These are phyloP conservation scores for Chaetomiaceae sp. DNA, from an alignment of 2,329 filamentous ascomycete genomes.

Conservation along the genomic window DNA sequence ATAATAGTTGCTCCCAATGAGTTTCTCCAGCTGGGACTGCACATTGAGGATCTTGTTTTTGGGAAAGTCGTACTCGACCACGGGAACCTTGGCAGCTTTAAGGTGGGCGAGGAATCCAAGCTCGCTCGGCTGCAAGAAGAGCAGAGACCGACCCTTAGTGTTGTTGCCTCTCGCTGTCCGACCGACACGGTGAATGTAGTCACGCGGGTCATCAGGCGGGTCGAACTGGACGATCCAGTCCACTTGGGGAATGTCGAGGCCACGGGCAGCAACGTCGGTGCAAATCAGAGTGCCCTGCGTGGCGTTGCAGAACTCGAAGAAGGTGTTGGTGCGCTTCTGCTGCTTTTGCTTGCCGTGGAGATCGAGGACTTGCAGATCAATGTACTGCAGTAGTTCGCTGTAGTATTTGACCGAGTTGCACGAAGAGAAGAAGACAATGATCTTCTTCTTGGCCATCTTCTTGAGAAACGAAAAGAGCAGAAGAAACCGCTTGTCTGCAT, in stretches of 20 bases:
- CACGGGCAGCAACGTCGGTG: slow-evolving; percentile 92
- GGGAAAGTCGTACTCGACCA: slow-evolving; percentile 95
- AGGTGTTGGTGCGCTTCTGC: slow-evolving; percentile 97
- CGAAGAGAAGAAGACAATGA: slow-evolving; percentile 93
- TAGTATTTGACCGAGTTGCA: slow-evolving; percentile 96
- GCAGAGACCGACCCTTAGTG: slow-evolving; percentile 78
- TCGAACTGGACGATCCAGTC: slow-evolving; percentile 98
- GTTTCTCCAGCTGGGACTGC: slow-evolving; percentile 85
- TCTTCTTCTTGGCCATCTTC: slow-evolving; percentile 89
- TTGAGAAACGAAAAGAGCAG: slow-evolving; percentile 93
- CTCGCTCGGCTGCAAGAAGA: slow-evolving; percentile 91
- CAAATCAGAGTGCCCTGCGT: slow-evolving; percentile 85
- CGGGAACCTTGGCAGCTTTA: slow-evolving; percentile 84
- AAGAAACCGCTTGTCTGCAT: slow-evolving; percentile 88
- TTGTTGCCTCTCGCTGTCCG: slow-evolving; percentile 84
- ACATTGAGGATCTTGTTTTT: slow-evolving; percentile 87
- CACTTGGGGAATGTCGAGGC: slow-evolving; percentile 88
- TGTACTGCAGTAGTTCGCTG: slow-evolving; percentile 93
- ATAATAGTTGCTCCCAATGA: slow-evolving; percentile 95
- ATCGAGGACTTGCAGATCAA: slow-evolving; percentile 67
- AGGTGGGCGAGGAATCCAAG: slow-evolving; percentile 89
- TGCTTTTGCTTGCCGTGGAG: slow-evolving; percentile 97
- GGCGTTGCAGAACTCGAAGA: slow-evolving; percentile 84
- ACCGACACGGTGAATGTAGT: slow-evolving; percentile 94
- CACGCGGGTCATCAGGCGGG: slow-evolving; percentile 81